Conservation (phyloP, 2,329 filamentous ascomycete species). For the Penicillium sp. region DNA sequence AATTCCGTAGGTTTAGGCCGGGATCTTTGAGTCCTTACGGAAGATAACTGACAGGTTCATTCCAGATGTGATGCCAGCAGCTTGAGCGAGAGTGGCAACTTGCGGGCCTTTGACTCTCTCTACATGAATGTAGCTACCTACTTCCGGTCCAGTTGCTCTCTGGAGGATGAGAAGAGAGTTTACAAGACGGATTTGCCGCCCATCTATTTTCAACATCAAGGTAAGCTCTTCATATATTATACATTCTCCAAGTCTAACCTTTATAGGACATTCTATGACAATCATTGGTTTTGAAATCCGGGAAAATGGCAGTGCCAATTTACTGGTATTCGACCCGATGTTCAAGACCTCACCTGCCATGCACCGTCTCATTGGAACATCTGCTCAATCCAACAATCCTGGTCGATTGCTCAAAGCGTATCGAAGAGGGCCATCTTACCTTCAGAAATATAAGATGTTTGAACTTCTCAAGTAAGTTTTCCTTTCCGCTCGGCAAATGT, state of each 20-base stretch:
- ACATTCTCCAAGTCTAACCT: not conserved
- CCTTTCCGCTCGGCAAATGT: too few species aligned
- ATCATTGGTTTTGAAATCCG: conserved; percentile 80
- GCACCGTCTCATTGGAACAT: conserved; percentile 55
- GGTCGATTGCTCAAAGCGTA: conserved; percentile 68
- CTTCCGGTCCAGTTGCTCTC: conserved; percentile 59
- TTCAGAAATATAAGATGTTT: conserved; percentile 72
- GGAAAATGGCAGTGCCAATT: conserved; percentile 61
- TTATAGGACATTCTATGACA: conserved; percentile 77
- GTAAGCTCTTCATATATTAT: conserved; percentile 38
- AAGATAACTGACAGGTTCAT: not conserved
- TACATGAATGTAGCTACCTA: conserved; percentile 75
- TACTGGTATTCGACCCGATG: conserved; percentile 88
- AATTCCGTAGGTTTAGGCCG: conserved; percentile 57
- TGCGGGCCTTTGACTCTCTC: conserved; percentile 51
- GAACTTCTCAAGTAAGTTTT: conserved; percentile 68
- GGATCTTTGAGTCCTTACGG: not conserved
- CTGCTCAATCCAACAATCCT: conserved; percentile 45
- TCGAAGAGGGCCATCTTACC: conserved; percentile 66
- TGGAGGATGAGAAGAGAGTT: conserved; percentile 59
- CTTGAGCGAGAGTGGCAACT: conserved; percentile 51
- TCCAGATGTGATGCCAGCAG: conserved; percentile 60
- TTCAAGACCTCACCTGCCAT: conserved; percentile 69
- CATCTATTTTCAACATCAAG: conserved; percentile 85
- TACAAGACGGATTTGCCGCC: conserved; percentile 72